Conservation (phyloP, 2,329 filamentous ascomycete genomes). For the Verticillium klebahnii region DNA sequence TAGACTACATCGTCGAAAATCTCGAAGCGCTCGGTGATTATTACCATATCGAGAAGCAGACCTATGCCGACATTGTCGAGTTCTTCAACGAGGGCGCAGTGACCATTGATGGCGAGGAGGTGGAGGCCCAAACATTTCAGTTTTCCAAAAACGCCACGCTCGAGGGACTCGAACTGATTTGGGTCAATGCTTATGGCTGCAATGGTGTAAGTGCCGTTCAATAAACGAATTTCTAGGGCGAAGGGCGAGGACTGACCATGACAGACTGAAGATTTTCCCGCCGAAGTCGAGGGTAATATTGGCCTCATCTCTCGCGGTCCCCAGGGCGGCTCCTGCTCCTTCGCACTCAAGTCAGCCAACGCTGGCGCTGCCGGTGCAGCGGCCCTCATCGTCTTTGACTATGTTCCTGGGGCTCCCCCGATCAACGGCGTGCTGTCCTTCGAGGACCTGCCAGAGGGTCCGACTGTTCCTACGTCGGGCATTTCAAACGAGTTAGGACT, state of each 20-base stretch:
- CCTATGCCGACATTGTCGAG: constrained; percentile 20
- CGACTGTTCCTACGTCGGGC: constrained; percentile 42
- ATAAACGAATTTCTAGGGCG: background rate
- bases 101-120: constrained; percentile 14
- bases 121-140: constrained; percentile 11
- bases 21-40: constrained; percentile 26
- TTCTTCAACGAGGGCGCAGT: constrained; percentile 15
- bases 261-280: constrained; percentile 38
- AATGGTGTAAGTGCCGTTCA: constrained; percentile 15
- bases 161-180: constrained; percentile 30
- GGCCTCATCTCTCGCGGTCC: constrained; percentile 51
- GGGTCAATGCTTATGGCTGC: constrained; percentile 46
- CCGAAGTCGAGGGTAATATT: constrained; percentile 42
- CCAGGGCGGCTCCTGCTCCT: constrained; percentile 36
- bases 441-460: constrained; percentile 23
- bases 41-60: constrained; percentile 25
- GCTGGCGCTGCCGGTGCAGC: constrained; percentile 50
- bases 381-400: constrained; percentile 55
- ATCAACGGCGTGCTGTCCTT: constrained; percentile 33
- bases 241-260: background rate
- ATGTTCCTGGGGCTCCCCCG: constrained; percentile 42
- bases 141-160: constrained; percentile 36
- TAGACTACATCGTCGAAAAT: constrained; percentile 27
- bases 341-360: constrained; percentile 48
- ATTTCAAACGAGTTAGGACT: constrained; percentile 38